Evolutionary conservation across 2,329 filamentous ascomycete species (phyloP).

Genomic region (Talaromyces sp.): DNA sequence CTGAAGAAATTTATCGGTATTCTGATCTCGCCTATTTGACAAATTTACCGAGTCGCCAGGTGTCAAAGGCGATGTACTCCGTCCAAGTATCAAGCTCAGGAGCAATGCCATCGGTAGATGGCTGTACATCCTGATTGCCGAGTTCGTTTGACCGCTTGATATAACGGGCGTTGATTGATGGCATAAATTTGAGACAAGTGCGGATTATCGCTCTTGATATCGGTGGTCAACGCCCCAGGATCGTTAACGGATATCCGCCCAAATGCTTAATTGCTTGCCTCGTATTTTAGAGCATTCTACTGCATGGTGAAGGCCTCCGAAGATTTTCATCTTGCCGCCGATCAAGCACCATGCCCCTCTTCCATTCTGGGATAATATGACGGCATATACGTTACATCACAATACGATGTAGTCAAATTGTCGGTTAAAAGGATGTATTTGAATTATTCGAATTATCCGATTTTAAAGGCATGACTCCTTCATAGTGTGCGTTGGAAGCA

Average conservation of each 20-base stretch:
- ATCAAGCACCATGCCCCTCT: not conserved
- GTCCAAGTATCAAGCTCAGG: not conserved
- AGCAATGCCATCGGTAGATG: not conserved
- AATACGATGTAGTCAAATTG: not conserved
- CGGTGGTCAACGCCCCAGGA: not conserved
- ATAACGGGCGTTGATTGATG: not conserved
- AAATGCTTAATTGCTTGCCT: not conserved
- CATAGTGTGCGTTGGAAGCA: not conserved
- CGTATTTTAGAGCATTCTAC: not conserved
- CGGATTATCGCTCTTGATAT: not conserved
- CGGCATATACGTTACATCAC: not conserved
- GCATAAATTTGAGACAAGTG: not conserved
- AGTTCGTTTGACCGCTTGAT: not conserved
- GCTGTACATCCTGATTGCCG: not conserved
- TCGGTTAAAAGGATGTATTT: not conserved
- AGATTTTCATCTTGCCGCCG: not conserved
- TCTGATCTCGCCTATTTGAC: not conserved
- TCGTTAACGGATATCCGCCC: not conserved
- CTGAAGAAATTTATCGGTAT: not conserved
- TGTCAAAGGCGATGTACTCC: not conserved
- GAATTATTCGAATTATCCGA: not conserved
- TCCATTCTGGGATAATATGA: not conserved
- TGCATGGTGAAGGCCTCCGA: not conserved
- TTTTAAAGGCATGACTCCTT: not conserved
- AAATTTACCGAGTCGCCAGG: not conserved